These are phyloP conservation scores for Tetrapisispora phaffii DNA, from an alignment of 805 yeast genomes.

Conservation along the genomic window DNA sequence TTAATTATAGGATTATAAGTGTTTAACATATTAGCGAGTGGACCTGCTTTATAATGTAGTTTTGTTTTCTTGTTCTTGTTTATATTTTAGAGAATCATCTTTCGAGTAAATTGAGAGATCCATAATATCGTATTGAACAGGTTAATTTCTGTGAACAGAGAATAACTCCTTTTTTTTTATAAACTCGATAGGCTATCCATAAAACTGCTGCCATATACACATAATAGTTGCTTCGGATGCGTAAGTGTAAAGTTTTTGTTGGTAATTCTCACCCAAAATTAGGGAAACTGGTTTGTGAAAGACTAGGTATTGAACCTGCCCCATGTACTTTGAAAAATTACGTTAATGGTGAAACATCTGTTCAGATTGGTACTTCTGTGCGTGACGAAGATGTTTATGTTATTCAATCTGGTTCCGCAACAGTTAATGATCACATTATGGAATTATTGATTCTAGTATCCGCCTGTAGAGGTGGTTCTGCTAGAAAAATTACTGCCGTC, in stretches of 20 bases:
- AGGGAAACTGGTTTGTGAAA: slow-evolving; percentile 81
- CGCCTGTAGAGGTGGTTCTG: slow-evolving; percentile 97
- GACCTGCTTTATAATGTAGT: no score
- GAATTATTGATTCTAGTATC: slow-evolving; percentile 85
- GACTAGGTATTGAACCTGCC: slow-evolving; percentile 87
- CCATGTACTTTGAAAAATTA: slow-evolving; percentile 86
- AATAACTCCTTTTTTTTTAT: not conserved
- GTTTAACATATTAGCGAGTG: not conserved
- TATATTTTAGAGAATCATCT: no score
- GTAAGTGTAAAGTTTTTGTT: slow-evolving; percentile 93
- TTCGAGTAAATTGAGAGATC: slow-evolving; percentile 1
- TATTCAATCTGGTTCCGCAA: slow-evolving; percentile 83
- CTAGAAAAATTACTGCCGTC: slow-evolving; percentile 92
- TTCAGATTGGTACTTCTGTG: slow-evolving; percentile 87
- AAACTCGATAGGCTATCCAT: not conserved
- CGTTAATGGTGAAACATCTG: slow-evolving; percentile 96
- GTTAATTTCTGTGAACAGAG: not conserved
- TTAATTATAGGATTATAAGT: not conserved
- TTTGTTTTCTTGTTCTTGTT: no score
- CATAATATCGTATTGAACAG: not conserved
- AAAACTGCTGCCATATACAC: not conserved
- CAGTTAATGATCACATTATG: slow-evolving; percentile 88
- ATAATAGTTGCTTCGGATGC: slow-evolving; percentile 41
- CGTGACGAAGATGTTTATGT: slow-evolving; percentile 95
- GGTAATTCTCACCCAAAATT: slow-evolving; percentile 95